These are phyloP conservation scores for Pascua sp. DNA, from an alignment of 1,284 basidiomycete species.

Conservation along the genomic window DNA sequence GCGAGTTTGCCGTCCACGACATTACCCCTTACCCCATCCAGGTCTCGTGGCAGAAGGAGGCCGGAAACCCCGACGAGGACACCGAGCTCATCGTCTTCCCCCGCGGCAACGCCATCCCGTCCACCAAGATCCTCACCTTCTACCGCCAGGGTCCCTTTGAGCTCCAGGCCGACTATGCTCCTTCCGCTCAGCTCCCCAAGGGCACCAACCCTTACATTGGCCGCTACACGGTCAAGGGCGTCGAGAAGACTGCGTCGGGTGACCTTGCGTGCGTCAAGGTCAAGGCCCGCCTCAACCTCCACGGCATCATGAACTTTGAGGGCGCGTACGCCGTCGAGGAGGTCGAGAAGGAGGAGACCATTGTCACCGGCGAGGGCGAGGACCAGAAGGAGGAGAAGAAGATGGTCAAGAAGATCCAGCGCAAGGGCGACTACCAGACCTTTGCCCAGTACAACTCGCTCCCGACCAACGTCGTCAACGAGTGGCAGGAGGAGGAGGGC, in stretches of 20 bases:
- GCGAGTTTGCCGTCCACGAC: conserved; percentile 83
- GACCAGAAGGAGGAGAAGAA: conserved; percentile 67
- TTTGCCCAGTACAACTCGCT: conserved; percentile 63
- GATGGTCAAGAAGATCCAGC: conserved; percentile 62
- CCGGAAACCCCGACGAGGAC: conserved; percentile 76
- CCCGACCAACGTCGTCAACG: conserved; percentile 61
- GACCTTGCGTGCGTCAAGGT: conserved; percentile 79
- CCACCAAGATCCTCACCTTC: conserved; percentile 92
- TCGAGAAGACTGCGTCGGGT: conserved; percentile 62
- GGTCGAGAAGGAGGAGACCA: conserved; percentile 66
- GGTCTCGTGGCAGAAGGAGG: conserved; percentile 72
- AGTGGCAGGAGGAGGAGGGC: conserved; percentile 71
- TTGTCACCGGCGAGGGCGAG: conserved; percentile 52
- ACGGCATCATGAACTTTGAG: conserved; percentile 83
- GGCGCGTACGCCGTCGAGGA: conserved; percentile 70
- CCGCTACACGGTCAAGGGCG: conserved; percentile 72
- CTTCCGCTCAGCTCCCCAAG: conserved; percentile 66
- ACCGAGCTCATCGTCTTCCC: conserved; percentile 84
- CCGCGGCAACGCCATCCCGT: conserved; percentile 74
- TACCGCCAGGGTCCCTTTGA: conserved; percentile 82
- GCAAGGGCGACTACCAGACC: conserved; percentile 76
- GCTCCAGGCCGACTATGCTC: conserved; percentile 74
- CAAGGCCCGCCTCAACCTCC: conserved; percentile 77
- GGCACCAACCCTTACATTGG: conserved; percentile 77
- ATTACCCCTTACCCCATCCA: conserved; percentile 80